Evolutionary conservation across 345 rosid species (phyloP), one percentile per base, ranked within the genome.

Genomic region (Boechera divaricarpa): DNA sequence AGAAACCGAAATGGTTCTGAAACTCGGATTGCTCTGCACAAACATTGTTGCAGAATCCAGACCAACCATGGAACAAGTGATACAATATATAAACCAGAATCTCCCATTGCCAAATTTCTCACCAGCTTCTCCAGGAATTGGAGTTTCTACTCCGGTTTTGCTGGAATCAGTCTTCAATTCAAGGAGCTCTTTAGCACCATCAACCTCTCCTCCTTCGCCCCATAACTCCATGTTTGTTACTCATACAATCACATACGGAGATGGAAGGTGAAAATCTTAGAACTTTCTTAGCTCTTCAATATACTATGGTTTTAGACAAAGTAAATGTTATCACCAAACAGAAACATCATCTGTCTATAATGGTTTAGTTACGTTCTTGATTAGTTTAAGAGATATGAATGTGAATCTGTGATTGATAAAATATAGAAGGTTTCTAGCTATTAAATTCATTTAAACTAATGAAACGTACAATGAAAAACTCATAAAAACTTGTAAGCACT

Each of bases 1-100:
- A 18, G 86, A 86, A 69, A 38, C 63, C 45, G 81, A 79, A 32
- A 21, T 78, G 76, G 86, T 86, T 63, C n/a, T 86, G 74, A 86
- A 74, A 45, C 64, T 86, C 0, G 87, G 87, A 0, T 42, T 84
- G 70, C 72, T 84, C 6, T 86, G 85, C 67, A 70, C 85, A 48
- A 74, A 81, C 33, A 10, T 44, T 12, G 42, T 11, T 9, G 70
- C 80, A 7, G 81, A 63, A 45, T 41, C 60, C 2, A 81, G 83
- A 79, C 91, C 91, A 4, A 51, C 63, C 51, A 84, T 84, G 80
- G 77, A 69, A 57, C 84, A 82, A 71, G 83, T 82, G 69, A 48
- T 75, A 21, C 79, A 53, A n/a, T 74, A 73, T 67, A 65, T 83
- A 4, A 72, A 76, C 63, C 31, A 61, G 59, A 76, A 36, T 39